Conservation (phyloP, 1,139 yeast genomes). For the Zygosaccharomyces sapae region DNA sequence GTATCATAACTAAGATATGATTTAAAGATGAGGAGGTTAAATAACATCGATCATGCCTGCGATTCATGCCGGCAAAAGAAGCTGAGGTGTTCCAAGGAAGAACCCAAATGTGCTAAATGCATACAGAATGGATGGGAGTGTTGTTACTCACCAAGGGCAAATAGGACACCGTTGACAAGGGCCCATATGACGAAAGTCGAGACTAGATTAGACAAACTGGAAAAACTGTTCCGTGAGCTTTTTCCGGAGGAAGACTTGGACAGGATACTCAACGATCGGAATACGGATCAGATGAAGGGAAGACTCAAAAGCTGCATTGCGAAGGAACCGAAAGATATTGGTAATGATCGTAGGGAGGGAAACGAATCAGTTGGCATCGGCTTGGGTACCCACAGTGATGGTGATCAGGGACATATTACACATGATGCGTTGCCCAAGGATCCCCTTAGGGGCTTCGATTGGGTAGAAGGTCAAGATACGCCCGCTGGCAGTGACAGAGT, state of each 20-base stretch:
- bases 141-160: slow-evolving; percentile 69
- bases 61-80: slow-evolving; percentile 49
- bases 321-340: slow-evolving; percentile 5
- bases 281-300: slow-evolving; percentile 8
- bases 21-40: background rate
- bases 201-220: slow-evolving; percentile 53
- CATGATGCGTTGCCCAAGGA: slow-evolving; percentile 43
- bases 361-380: slow-evolving; percentile 8
- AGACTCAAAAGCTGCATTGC: slow-evolving; percentile 5
- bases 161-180: slow-evolving; percentile 76
- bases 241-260: slow-evolving; percentile 46
- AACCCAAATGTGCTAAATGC: slow-evolving; percentile 76
- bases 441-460: slow-evolving; percentile 49
- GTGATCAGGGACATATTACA: slow-evolving; percentile 28
- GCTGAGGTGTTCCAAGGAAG: slow-evolving; percentile 60
- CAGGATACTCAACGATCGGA: slow-evolving; percentile 27
- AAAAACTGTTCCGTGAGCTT: slow-evolving; percentile 46
- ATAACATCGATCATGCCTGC: slow-evolving; percentile 32
- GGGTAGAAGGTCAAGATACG: slow-evolving; percentile 48
- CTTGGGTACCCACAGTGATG: slow-evolving; percentile 13
- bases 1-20: background rate
- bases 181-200: slow-evolving; percentile 78
- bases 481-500: slow-evolving; percentile 44
- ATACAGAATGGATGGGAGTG: slow-evolving; percentile 69
- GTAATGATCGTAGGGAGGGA: slow-evolving; percentile 9